phyloP scores from a whole-genome alignment of 2,329 filamentous ascomycete species.

The Fusarium oxysporum region DNA sequence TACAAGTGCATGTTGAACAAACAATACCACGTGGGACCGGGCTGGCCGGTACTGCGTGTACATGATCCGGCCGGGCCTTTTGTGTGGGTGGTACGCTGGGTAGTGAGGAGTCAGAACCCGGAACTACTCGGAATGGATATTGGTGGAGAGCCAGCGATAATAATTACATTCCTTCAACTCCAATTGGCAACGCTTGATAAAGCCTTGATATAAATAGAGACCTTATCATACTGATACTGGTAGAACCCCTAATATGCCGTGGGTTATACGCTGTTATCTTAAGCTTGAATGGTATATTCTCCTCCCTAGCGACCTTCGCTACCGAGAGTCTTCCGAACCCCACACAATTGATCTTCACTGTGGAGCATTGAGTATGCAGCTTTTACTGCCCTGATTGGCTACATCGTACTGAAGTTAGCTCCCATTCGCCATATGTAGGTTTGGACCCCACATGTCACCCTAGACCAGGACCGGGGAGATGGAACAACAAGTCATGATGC shows the following conservation, averaged over 20 bases:
- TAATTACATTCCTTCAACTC: fast-evolving
- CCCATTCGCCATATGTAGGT: background rate
- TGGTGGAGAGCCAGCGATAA: background rate
- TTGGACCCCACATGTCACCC: background rate
- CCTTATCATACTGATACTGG: background rate
- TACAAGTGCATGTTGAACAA: background rate
- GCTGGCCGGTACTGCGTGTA: background rate
- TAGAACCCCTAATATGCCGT: background rate
- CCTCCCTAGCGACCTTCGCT: background rate
- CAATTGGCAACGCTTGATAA: background rate
- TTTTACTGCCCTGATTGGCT: background rate
- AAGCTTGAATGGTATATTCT: background rate
- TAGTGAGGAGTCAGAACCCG: background rate
- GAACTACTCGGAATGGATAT: background rate
- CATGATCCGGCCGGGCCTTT: background rate
- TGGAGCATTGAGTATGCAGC: fast-evolving
- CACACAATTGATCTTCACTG: background rate
- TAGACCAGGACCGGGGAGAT: background rate
- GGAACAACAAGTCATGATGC: background rate
- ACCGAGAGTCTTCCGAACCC: background rate
- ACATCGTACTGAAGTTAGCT: background rate
- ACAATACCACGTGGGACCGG: background rate
- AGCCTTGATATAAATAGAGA: background rate
- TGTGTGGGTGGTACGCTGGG: background rate
- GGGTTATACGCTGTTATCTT: background rate